Evolutionary conservation across 176 grass and related monocot genomes (phyloP).

Genomic region (Aegilops umbellulata): DNA sequence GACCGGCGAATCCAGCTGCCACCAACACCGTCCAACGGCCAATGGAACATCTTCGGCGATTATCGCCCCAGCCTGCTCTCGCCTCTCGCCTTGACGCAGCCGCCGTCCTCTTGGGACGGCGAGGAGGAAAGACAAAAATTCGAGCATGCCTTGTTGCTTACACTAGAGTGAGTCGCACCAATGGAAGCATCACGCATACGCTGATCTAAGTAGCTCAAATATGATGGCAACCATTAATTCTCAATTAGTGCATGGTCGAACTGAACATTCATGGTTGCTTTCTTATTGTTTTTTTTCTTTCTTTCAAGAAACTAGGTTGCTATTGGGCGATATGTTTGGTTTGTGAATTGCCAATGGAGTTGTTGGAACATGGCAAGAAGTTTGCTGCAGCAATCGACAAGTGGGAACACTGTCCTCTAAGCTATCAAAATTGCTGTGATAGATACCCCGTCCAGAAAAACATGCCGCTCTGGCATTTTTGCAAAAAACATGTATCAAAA

Average conservation of each 20-base stretch:
- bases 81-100: neutral
- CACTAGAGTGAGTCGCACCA: neutral
- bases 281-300: no score
- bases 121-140: neutral
- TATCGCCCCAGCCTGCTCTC: neutral
- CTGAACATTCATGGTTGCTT: neutral
- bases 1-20: neutral
- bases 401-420: no score
- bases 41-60: neutral
- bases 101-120: neutral
- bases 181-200: neutral
- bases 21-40: neutral
- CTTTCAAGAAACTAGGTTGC: no score
- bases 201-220: neutral
- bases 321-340: no score
- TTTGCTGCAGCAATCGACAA: no score
- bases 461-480: no score
- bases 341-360: no score
- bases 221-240: no score
- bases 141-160: neutral
- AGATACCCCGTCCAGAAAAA: no score
- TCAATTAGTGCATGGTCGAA: neutral
- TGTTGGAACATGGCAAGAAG: no score
- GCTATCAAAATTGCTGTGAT: no score
- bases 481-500: no score